Conservation (phyloP, 495 filamentous ascomycete genomes). For the Glarea lozoyensis region DNA sequence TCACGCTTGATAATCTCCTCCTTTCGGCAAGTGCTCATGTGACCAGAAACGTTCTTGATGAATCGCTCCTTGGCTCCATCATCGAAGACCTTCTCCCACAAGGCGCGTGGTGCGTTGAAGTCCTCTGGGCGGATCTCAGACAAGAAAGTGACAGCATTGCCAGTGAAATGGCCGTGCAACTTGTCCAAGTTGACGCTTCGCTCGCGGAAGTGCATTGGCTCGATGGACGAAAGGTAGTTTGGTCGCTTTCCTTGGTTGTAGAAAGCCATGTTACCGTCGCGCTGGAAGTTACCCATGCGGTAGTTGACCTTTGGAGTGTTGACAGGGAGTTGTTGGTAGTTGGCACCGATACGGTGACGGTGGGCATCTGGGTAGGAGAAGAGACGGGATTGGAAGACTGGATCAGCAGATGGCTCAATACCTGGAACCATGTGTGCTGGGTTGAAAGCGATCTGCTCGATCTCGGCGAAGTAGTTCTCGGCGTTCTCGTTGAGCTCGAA, state of each 20-base stretch:
- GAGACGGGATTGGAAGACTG: constrained; percentile 57
- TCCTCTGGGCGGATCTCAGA: constrained; percentile 43
- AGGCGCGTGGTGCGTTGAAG: constrained; percentile 49
- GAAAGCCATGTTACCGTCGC: constrained; percentile 34
- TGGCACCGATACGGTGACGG: constrained; percentile 58
- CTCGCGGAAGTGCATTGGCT: constrained; percentile 40
- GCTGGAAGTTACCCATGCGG: constrained; percentile 34
- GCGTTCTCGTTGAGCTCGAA: constrained; percentile 62
- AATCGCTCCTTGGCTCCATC: constrained; percentile 54
- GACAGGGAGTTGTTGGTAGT: constrained; percentile 52
- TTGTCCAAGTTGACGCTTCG: constrained; percentile 44
- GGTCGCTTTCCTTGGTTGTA: constrained; percentile 60
- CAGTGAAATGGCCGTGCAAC: constrained; percentile 52
- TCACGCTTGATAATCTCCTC: constrained; percentile 46
- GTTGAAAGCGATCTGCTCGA: constrained; percentile 78
- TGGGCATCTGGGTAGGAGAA: constrained; percentile 63
- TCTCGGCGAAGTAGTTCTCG: constrained; percentile 65
- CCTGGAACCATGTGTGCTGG: constrained; percentile 69
- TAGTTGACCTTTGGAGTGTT: constrained; percentile 27
- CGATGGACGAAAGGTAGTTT: constrained; percentile 56
- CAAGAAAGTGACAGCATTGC: constrained; percentile 24
- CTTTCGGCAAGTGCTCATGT: constrained; percentile 40
- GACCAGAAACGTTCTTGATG: constrained; percentile 50
- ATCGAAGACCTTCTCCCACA: constrained; percentile 56
- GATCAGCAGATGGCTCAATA: constrained; percentile 50